Percentiles rank a stretch among this genome's conserved stretches.
Evolutionary conservation across 1,284 basidiomycete species (phyloP).

Genomic region (Trametes versicolor): DNA sequence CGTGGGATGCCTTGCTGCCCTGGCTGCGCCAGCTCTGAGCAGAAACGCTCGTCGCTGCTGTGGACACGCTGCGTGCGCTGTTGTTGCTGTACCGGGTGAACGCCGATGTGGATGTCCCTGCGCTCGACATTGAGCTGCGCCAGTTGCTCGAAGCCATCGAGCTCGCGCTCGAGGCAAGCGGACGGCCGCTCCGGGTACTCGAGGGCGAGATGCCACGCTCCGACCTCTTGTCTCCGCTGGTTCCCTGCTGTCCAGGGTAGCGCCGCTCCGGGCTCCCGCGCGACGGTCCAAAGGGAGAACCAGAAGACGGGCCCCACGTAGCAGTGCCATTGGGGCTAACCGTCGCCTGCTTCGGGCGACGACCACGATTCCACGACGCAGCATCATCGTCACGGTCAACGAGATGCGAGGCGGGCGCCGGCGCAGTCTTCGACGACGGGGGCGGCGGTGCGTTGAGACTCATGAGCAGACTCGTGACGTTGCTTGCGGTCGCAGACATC

Average conservation of each 20-base stretch:
- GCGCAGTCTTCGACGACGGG: constrained; percentile 38
- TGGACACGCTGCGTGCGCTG: constrained; percentile 76
- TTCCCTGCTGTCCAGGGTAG: constrained; percentile 30
- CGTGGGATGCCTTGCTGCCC: constrained; percentile 37
- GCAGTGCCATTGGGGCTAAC: constrained; percentile 39
- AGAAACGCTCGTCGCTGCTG: constrained; percentile 80
- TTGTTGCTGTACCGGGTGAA: constrained; percentile 85
- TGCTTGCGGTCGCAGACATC: constrained; percentile 70
- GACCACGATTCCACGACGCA: constrained; percentile 42
- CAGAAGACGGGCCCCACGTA: constrained; percentile 44
- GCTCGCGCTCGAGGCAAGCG: constrained; percentile 62
- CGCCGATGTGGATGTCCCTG: constrained; percentile 66
- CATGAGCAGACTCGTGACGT: constrained; percentile 77
- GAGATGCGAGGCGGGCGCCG: constrained; percentile 21
- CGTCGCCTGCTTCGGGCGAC: constrained; percentile 37
- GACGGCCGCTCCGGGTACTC: constrained; percentile 62
- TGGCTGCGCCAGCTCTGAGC: constrained; percentile 71
- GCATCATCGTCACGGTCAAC: constrained; percentile 26
- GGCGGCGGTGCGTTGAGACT: constrained; percentile 59
- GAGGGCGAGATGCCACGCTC: constrained; percentile 61
- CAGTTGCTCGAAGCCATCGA: constrained; percentile 74
- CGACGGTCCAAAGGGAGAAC: constrained; percentile 31
- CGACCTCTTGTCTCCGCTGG: constrained; percentile 32
- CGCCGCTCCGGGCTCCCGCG: constrained; percentile 34
- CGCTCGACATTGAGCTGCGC: constrained; percentile 79